Percentiles rank a stretch among this genome's conserved stretches.
Conservation (phyloP, 208 protist species). For the Balamuthia mandrillaris region DNA sequence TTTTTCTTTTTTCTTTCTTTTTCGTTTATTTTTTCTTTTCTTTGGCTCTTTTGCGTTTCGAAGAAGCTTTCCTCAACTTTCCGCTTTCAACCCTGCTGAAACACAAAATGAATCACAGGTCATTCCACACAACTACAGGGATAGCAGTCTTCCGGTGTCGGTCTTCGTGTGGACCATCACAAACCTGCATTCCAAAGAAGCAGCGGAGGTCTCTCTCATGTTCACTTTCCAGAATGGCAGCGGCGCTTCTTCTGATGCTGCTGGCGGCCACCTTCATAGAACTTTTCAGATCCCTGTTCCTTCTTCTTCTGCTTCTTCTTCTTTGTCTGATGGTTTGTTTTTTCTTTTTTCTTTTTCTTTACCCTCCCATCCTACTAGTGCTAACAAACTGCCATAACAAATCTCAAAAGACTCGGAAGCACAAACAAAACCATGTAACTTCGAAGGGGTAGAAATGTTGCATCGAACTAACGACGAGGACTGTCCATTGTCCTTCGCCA, state of each 20-base stretch:
- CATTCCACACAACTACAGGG: conserved; percentile 65
- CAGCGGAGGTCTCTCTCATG: conserved; percentile 56
- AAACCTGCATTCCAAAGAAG: conserved; percentile 30
- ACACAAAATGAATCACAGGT: not conserved
- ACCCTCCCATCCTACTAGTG: not conserved
- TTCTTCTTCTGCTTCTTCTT: too few species aligned
- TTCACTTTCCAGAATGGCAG: conserved; percentile 68
- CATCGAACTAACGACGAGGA: too few species aligned
- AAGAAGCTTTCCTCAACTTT: not conserved
- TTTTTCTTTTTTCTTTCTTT: not conserved
- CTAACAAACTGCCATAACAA: too few species aligned
- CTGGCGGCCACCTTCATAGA: conserved; percentile 50
- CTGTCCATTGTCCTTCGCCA: too few species aligned
- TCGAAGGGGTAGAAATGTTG: too few species aligned
- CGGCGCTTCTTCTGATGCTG: not conserved
- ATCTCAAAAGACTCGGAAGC: too few species aligned
- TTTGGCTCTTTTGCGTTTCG: not conserved
- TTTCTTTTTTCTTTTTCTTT: too few species aligned
- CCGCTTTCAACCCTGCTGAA: not conserved
- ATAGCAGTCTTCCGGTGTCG: conserved; percentile 52
- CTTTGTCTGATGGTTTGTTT: not conserved
- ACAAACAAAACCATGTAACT: too few species aligned
- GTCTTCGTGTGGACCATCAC: conserved; percentile 65
- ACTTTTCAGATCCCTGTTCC: not conserved
- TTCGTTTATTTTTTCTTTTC: not conserved